Evolutionary conservation across 768 basidiomycete genomes (phyloP).

Genomic region (Tylopilus plumbeoviolaceoides): DNA sequence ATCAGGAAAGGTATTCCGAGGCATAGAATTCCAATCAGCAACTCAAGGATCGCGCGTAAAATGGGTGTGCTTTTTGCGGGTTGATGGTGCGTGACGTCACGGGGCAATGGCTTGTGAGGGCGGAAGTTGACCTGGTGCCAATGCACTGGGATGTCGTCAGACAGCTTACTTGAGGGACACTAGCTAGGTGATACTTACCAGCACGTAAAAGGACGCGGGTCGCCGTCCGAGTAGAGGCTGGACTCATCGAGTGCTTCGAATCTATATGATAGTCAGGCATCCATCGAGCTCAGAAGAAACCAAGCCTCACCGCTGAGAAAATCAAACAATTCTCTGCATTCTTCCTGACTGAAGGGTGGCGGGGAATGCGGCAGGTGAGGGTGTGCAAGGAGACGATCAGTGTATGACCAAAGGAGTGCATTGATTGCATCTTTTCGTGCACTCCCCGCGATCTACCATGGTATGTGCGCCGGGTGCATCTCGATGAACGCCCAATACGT

Average conservation of each 20-base stretch:
- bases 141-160: conserved; percentile 36
- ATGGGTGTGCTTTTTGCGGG: conserved; percentile 35
- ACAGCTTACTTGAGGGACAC: too few species aligned
- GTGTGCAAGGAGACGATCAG: conserved; percentile 68
- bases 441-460: conserved; percentile 42
- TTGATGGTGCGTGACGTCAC: conserved; percentile 38
- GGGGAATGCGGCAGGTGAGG: conserved; percentile 41
- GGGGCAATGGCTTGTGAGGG: conserved; percentile 61
- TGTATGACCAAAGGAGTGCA: conserved; percentile 75
- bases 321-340: conserved; percentile 69
- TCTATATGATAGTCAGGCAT: conserved; percentile 11
- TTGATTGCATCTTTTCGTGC: conserved; percentile 70
- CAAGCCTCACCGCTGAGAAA: conserved; percentile 40
- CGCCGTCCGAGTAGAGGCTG: conserved; percentile 59
- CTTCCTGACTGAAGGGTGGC: conserved; percentile 70
- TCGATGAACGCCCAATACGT: conserved; percentile 83
- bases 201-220: conserved; percentile 66
- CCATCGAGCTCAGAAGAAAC: neutral
- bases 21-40: conserved; percentile 60
- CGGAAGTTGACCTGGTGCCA: conserved; percentile 74
- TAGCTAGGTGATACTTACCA: conserved; percentile 39
- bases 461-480: conserved; percentile 68
- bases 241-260: conserved; percentile 17
- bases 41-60: conserved; percentile 48
- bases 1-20: conserved; percentile 81